Evolutionary conservation across 1,139 yeast genomes (phyloP), one percentile per base, ranked within the genome.

Genomic region (Scheffersomyces quercinus): DNA sequence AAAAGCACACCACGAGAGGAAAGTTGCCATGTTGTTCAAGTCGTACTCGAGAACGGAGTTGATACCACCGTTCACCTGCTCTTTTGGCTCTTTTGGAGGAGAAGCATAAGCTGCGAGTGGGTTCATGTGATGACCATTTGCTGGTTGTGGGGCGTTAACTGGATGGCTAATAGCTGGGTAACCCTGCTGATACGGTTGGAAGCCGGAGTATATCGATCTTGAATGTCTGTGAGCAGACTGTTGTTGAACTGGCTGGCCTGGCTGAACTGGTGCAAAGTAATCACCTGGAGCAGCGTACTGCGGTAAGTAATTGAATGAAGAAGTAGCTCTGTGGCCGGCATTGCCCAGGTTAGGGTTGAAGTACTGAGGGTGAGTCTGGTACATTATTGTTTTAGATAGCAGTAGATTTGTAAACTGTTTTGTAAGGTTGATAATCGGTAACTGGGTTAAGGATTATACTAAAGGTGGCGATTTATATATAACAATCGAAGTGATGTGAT

Each of bases 31-130:
- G 48, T 77, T 72, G 41, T 77, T 76, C 47, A 88, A 66, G 50
- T 88, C 89, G 62, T 90, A 89, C 60, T 90, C 97, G 58, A 88
- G 73, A 28, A 81, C 85, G 8, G 86, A 75, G 40, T 85, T 76
- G 40, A 88, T 91, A 43, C 96, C 96, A 37, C 96, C 95, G 45
- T 77, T 69, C 20, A 71, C 75, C 15, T 49, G 53, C 13, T 53
- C 55, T 29, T 49, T 58, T 36, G 47, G 46, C 16, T 49, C 51
- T 8, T 48, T 45, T 12, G 38, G 35, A 6, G 26, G 26, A 20
- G 26, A 20, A 5, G 26, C 26, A 6, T 20, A 20, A 5, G 26
- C 26, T 12, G 39, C 37, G 16, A 52, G 43, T 35, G 51, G 41
- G 16, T 43, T 50, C 29, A 44, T 20, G 26, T 20, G 26, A 8